Percentiles rank a stretch among this genome's conserved stretches.
Evolutionary conservation across 345 rosid genomes (phyloP).

Genomic region (Capsella bursapastoris): DNA sequence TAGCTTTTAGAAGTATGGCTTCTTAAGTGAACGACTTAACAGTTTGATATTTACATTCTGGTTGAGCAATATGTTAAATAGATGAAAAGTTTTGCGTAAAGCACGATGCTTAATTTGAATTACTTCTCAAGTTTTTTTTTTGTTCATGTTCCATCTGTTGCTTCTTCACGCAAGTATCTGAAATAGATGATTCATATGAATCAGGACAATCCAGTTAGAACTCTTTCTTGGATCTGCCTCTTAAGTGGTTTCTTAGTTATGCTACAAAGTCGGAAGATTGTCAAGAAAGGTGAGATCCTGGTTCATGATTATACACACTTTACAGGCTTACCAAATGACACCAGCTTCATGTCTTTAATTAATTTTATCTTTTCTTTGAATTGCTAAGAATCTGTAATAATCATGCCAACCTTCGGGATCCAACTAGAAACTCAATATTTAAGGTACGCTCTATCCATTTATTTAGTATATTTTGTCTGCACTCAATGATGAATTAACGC

Average conservation of each 20-base stretch:
- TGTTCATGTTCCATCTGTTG: slow-evolving; percentile 15
- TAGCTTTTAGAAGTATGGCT: slow-evolving; percentile 4
- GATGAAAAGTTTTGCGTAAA: background rate
- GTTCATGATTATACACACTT: slow-evolving; percentile 13
- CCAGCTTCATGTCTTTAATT: background rate
- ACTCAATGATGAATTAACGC: background rate
- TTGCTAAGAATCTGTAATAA: slow-evolving; percentile 72
- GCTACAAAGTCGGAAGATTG: slow-evolving; percentile 51
- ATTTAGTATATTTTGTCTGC: slow-evolving; percentile 9
- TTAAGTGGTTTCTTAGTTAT: slow-evolving; percentile 55
- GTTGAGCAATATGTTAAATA: slow-evolving; percentile 2
- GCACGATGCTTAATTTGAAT: background rate
- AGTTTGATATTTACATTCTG: background rate
- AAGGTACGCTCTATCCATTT: slow-evolving; percentile 51
- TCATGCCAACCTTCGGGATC: slow-evolving; percentile 79
- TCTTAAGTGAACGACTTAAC: background rate
- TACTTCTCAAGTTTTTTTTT: slow-evolving; percentile 15
- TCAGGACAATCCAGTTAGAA: slow-evolving; percentile 56
- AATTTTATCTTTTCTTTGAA: slow-evolving; percentile 35
- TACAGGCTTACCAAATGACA: slow-evolving; percentile 1
- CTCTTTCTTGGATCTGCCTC: slow-evolving; percentile 55
- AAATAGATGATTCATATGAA: slow-evolving; percentile 18
- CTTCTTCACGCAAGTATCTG: slow-evolving; percentile 22
- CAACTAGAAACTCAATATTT: slow-evolving; percentile 81
- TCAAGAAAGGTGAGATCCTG: slow-evolving; percentile 62